Evolutionary conservation across 371 early-diverging fungal genomes (phyloP), one percentile per base, ranked within the genome.

Genomic region (Mortierella sp.): DNA sequence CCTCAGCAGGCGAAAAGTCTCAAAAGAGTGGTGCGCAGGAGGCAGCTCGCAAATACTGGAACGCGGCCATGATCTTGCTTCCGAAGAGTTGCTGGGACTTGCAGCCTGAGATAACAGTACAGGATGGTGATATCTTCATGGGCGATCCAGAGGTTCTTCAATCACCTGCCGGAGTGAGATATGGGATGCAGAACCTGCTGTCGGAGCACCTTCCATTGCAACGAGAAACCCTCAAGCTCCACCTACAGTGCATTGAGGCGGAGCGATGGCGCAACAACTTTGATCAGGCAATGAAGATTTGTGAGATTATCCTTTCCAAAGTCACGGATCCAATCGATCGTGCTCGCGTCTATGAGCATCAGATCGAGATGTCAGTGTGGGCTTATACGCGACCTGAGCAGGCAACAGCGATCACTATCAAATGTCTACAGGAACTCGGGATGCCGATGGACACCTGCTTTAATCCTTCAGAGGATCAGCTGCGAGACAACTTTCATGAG

Each of bases 341-440:
- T 0, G 78, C 78, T 0, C 54, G 66, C 9, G 65, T 69, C 0
- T 70, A 66, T 31, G 57, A 70, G 38, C 78, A 76, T 16, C 70
- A 76, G 60, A 76, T 76, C n/a, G 71, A 76, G 43, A 70, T 76
- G 59, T 61, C 50, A 18, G 70, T 70, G 2, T 76, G 78, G 78
- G 70, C 70, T 0, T 76, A 76, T 31, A 52, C 54, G 2, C 14
- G 21, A 3, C 54, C 69, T 2, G 71, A 66, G 2, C 21, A 52
- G 24, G 78, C 78, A 1, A 66, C 47, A 0, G 31, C 21, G 10
- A 65, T 62, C 23, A 53, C 78, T 14, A 49, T 76, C 39, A 58
- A 48, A 26, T 65, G 78, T 16, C 27, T 76, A 24, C 48, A 46
- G 7, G 78, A 76, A 13, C 56, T 76, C 3, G 78, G 78, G 1